These are phyloP conservation scores for Suillus fuscotomentosus DNA, from an alignment of 768 basidiomycete species.

Conservation along the genomic window DNA sequence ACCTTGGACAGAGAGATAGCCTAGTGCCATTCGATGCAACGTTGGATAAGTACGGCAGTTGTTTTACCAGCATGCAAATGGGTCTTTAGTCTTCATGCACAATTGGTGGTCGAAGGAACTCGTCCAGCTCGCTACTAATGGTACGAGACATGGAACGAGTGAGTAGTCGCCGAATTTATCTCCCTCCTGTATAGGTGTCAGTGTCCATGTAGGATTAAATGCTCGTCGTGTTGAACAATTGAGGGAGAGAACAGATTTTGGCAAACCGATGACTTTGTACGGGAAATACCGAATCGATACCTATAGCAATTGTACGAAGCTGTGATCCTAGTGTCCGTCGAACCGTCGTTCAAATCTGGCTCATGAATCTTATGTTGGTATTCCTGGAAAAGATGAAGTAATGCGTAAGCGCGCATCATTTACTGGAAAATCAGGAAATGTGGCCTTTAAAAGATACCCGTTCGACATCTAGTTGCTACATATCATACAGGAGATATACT, in stretches of 20 bases:
- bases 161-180: too few relatives aligned
- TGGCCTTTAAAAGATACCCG: constrained; percentile 79
- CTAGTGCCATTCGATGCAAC: too few relatives aligned
- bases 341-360: not conserved
- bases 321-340: not conserved
- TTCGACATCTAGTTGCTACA: constrained; percentile 9
- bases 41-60: too few relatives aligned
- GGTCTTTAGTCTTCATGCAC: too few relatives aligned
- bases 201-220: too few relatives aligned
- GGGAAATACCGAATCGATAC: not conserved
- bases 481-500: constrained; percentile 6
- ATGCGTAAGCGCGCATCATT: constrained; percentile 15
- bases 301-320: not conserved
- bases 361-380: constrained; percentile 34
- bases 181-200: too few relatives aligned
- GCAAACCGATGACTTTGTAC: not conserved
- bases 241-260: not conserved
- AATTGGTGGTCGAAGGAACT: too few relatives aligned
- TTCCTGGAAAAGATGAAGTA: constrained; percentile 89
- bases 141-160: too few relatives aligned
- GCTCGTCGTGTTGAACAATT: not conserved
- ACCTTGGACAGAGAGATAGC: too few relatives aligned
- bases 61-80: too few relatives aligned
- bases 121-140: too few relatives aligned
- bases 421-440: constrained; percentile 73